phyloP scores from a whole-genome alignment of 768 basidiomycete species.

The Hericium coralloides region DNA sequence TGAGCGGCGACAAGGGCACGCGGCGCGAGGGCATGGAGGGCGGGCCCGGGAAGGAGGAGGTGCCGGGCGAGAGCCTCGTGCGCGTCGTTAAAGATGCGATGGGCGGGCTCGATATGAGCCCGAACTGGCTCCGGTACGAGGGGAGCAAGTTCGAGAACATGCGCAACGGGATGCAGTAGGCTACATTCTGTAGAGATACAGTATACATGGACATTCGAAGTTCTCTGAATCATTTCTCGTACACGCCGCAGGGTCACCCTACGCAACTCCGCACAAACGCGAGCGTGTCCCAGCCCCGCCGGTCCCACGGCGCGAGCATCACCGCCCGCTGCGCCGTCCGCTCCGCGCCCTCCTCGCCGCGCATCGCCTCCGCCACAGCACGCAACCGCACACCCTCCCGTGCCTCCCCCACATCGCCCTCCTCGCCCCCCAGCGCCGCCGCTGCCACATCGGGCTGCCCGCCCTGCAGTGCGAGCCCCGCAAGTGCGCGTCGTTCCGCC shows the following conservation, averaged over 20 bases:
- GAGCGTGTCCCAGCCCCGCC: constrained; percentile 48
- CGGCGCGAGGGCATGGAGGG: constrained; percentile 61
- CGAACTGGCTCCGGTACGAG: constrained; percentile 81
- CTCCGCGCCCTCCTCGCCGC: constrained; percentile 19
- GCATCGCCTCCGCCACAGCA: constrained; percentile 32
- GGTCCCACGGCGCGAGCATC: constrained; percentile 47
- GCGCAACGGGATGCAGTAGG: constrained; percentile 48
- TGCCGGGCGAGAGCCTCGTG: constrained; percentile 65
- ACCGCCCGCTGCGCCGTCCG: constrained; percentile 52
- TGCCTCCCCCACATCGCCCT: constrained; percentile 26
- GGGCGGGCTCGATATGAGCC: constrained; percentile 13
- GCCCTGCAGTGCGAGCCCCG: constrained; percentile 43
- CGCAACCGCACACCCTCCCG: constrained; percentile 38
- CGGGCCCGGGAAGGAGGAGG: constrained; percentile 65
- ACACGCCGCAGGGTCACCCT: too few species aligned
- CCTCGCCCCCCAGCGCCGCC: constrained; percentile 32
- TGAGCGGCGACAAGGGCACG: constrained; percentile 77
- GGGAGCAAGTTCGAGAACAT: constrained; percentile 76
- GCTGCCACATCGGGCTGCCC: constrained; percentile 33
- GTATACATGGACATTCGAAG: too few species aligned
- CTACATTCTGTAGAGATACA: neutral
- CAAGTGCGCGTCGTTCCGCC: constrained; percentile 44
- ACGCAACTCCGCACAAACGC: constrained; percentile 37
- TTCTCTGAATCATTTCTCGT: too few species aligned
- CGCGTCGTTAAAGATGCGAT: constrained; percentile 48